phyloP scores from a whole-genome alignment of 306 rosid species.

The Cicer bijugum region DNA sequence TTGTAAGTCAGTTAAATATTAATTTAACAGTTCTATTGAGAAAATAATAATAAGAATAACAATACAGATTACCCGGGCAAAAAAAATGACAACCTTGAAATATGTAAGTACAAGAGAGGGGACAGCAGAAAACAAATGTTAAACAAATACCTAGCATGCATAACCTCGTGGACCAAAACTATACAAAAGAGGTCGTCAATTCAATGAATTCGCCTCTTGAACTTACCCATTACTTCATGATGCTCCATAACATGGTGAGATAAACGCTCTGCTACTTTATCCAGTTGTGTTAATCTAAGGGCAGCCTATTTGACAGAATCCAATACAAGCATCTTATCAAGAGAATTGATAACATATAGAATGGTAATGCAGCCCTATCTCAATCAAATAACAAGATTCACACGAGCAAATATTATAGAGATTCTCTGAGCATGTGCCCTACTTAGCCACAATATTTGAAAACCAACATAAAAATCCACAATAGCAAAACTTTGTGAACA shows the following conservation, averaged over 20 bases:
- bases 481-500: background rate
- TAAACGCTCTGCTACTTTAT: slow-evolving; percentile 82
- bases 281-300: slow-evolving; percentile 88
- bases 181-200: slow-evolving; percentile 32
- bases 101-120: slow-evolving; percentile 25
- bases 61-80: background rate
- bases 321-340: slow-evolving; percentile 39
- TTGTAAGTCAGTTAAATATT: slow-evolving; percentile 34
- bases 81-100: slow-evolving; percentile 30
- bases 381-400: slow-evolving; percentile 35
- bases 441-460: background rate
- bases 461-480: slow-evolving; percentile 1
- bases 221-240: slow-evolving; percentile 99
- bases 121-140: slow-evolving; percentile 35
- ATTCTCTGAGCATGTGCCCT: slow-evolving; percentile 23
- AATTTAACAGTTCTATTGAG: slow-evolving; percentile 23
- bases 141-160: slow-evolving; percentile 36
- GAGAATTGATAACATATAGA: slow-evolving; percentile 34
- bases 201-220: slow-evolving; percentile 40
- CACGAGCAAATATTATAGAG: slow-evolving; percentile 2
- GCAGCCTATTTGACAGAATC: slow-evolving; percentile 67
- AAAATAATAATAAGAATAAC: background rate
- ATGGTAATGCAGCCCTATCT: slow-evolving; percentile 30
- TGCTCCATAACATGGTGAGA: slow-evolving; percentile 96
- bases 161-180: slow-evolving; percentile 28